Conservation (phyloP, 148 eudicot genomes). For the Camellia japonica region DNA sequence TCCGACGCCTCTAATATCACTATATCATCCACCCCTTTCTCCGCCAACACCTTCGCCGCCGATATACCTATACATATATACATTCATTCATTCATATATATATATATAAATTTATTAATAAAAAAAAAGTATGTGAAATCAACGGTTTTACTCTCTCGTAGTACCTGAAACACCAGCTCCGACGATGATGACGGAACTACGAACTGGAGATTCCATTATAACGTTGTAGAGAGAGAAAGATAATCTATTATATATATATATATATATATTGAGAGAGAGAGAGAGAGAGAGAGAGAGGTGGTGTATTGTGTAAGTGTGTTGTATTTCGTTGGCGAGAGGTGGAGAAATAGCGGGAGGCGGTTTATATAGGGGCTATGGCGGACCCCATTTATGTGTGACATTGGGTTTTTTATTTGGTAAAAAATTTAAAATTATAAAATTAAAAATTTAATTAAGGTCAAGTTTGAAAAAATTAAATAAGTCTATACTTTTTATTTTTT, state of each 20-base stretch:
- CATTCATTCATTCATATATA: background rate
- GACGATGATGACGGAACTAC: constrained; percentile 65
- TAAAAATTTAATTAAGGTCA: too few relatives aligned
- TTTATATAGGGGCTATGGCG: constrained; percentile 18
- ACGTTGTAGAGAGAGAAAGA: constrained; percentile 4
- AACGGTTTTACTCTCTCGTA: background rate
- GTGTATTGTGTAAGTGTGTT: background rate
- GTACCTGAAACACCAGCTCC: constrained; percentile 91
- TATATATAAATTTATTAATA: background rate
- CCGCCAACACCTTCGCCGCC: constrained; percentile 68
- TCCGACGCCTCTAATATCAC: constrained; percentile 75
- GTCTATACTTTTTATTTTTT: too few relatives aligned
- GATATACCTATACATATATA: constrained; percentile 47
- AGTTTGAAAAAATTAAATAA: too few relatives aligned
- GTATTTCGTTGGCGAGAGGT: background rate
- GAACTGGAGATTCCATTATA: constrained; percentile 56
- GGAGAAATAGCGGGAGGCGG: constrained; percentile 23
- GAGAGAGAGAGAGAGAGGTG: constrained; percentile 8
- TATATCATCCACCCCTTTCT: constrained; percentile 77
- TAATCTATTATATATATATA: background rate
- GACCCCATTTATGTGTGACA: too few relatives aligned
- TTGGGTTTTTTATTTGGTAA: too few relatives aligned
- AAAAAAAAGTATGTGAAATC: background rate
- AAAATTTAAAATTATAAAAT: too few relatives aligned
- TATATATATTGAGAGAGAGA: constrained; percentile 8